Conservation (phyloP, 1,284 basidiomycete genomes). For the Cutaneotrichosporon spelunceum region DNA sequence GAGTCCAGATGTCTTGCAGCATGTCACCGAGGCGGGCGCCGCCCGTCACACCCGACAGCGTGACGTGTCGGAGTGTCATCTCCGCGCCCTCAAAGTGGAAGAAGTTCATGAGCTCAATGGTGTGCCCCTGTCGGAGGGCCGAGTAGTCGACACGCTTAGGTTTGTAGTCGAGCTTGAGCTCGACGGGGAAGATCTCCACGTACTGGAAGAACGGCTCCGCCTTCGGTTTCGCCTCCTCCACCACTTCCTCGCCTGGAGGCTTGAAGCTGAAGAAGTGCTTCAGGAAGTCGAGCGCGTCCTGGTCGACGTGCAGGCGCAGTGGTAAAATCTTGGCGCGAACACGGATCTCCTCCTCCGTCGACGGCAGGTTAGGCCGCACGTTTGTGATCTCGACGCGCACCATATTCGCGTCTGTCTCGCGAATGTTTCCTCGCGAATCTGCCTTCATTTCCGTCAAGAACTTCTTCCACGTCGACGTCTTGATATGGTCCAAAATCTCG, state of each 20-base stretch:
- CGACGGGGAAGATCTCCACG: constrained; percentile 60
- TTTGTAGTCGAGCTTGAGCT: constrained; percentile 94
- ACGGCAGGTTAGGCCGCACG: constrained; percentile 63
- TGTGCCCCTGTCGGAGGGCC: constrained; percentile 83
- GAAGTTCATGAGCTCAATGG: constrained; percentile 98
- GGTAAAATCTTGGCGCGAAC: constrained; percentile 85
- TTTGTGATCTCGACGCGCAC: constrained; percentile 75
- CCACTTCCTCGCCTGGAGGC: constrained; percentile 54
- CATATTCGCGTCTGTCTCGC: constrained; percentile 90
- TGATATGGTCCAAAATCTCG: constrained; percentile 95
- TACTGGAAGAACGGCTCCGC: constrained; percentile 51
- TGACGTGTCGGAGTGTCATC: constrained; percentile 93
- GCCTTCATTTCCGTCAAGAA: constrained; percentile 82
- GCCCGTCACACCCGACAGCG: constrained; percentile 83
- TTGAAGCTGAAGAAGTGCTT: constrained; percentile 94
- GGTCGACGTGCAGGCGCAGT: constrained; percentile 88
- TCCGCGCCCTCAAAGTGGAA: constrained; percentile 99
- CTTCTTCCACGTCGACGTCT: constrained; percentile 96
- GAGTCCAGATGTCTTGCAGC: constrained; percentile 96
- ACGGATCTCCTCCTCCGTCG: constrained; percentile 68
- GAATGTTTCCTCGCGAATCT: constrained; percentile 75
- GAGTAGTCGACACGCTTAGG: constrained; percentile 93
- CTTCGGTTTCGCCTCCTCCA: constrained; percentile 40
- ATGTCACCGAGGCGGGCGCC: constrained; percentile 83
- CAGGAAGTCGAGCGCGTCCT: constrained; percentile 96